Evolutionary conservation across 2,329 filamentous ascomycete genomes (phyloP).

Genomic region (Fusarium sp.): DNA sequence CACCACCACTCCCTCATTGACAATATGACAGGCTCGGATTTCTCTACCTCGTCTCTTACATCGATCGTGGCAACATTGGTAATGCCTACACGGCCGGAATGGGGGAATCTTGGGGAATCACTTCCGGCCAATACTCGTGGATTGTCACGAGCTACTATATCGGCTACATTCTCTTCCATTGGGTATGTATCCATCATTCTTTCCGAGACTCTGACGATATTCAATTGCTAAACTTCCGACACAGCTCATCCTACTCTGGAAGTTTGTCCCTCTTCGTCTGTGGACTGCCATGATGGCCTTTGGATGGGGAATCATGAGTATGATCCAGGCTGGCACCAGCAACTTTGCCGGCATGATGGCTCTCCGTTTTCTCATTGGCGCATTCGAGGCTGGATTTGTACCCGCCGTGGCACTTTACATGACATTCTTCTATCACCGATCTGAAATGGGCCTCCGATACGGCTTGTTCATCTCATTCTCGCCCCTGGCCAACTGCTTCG

Average conservation of each 20-base stretch:
- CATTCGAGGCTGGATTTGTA: slow-evolving; percentile 54
- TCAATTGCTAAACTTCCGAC: not conserved
- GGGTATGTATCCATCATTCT: not conserved
- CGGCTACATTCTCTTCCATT: not conserved
- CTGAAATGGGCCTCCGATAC: slow-evolving; percentile 73
- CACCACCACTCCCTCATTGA: not conserved
- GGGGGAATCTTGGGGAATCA: slow-evolving; percentile 10
- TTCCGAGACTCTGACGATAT: not conserved
- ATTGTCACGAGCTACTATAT: not conserved
- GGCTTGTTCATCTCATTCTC: slow-evolving; percentile 74
- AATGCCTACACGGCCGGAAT: slow-evolving; percentile 17
- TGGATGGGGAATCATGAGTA: slow-evolving; percentile 19
- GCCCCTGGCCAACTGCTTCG: slow-evolving; percentile 72
- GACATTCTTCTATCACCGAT: slow-evolving; percentile 56
- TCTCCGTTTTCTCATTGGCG: slow-evolving; percentile 45
- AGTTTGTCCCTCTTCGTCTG: slow-evolving; percentile 30
- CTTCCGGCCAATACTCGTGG: not conserved
- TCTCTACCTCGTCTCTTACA: slow-evolving; percentile 16
- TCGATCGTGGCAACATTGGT: slow-evolving; percentile 18
- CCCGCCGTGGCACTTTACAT: slow-evolving; percentile 55
- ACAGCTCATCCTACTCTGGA: slow-evolving; percentile 30
- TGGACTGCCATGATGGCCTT: slow-evolving; percentile 28
- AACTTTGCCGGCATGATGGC: slow-evolving; percentile 5
- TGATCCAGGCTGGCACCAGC: not conserved
- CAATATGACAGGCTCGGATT: slow-evolving; percentile 1